phyloP scores from a whole-genome alignment of 2,329 filamentous ascomycete species.

The Colletotrichum spinosum region DNA sequence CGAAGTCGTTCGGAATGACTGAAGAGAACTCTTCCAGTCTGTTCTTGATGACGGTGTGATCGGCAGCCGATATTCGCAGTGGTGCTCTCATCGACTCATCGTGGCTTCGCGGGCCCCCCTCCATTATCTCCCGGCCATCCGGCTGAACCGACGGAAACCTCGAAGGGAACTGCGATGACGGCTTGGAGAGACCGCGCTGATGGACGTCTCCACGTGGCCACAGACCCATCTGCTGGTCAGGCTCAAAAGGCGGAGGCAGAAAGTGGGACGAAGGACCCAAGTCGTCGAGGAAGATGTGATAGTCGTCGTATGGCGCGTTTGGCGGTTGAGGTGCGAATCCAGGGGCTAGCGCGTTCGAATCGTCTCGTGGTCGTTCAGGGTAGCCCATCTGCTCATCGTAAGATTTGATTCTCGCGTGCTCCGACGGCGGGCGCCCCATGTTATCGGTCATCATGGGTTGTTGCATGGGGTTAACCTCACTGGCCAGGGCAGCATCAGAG shows the following conservation, averaged over 20 bases:
- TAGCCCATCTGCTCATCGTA: conserved; percentile 63
- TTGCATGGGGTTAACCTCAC: conserved; percentile 64
- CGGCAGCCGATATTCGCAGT: conserved; percentile 63
- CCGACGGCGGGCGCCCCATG: conserved; percentile 53
- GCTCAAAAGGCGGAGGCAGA: conserved; percentile 65
- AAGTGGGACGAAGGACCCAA: conserved; percentile 66
- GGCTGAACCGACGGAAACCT: conserved; percentile 66
- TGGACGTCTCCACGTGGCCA: conserved; percentile 60
- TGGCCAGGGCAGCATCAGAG: conserved; percentile 70
- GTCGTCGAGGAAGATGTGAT: conserved; percentile 70
- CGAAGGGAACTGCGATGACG: conserved; percentile 64
- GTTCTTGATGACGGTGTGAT: conserved; percentile 67
- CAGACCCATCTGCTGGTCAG: conserved; percentile 63
- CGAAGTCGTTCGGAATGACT: conserved; percentile 71
- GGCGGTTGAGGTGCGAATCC: conserved; percentile 54
- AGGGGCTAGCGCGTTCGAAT: conserved; percentile 55
- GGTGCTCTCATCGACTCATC: conserved; percentile 54
- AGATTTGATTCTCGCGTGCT: conserved; percentile 59
- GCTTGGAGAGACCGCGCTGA: conserved; percentile 57
- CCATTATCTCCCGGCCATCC: conserved; percentile 60
- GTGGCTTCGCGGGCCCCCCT: conserved; percentile 51
- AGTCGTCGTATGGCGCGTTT: conserved; percentile 62
- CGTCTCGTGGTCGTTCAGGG: conserved; percentile 60
- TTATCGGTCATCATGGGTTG: conserved; percentile 57
- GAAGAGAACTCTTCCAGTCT: conserved; percentile 71